These are phyloP conservation scores for Candida mattraensis DNA, from an alignment of 805 yeast species.

Conservation along the genomic window DNA sequence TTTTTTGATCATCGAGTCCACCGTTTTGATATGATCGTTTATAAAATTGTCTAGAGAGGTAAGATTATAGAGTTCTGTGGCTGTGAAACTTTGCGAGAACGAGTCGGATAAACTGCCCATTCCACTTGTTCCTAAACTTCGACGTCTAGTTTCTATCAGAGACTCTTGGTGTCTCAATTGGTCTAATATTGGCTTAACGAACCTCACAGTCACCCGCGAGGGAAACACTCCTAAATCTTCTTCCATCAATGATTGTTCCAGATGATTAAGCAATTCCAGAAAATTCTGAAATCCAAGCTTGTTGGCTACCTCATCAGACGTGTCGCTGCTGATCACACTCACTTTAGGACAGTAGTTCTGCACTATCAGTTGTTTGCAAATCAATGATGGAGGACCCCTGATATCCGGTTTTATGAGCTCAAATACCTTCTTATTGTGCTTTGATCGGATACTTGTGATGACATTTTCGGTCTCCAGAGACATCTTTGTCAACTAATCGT, in stretches of 20 bases:
- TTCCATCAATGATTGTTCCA: slow-evolving; percentile 28
- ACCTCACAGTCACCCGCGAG: slow-evolving; percentile 24
- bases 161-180: slow-evolving; percentile 26
- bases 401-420: slow-evolving; percentile 22
- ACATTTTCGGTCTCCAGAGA: slow-evolving; percentile 9
- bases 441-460: slow-evolving; percentile 21
- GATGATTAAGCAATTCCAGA: slow-evolving; percentile 26
- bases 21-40: slow-evolving; percentile 22
- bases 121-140: slow-evolving; percentile 14
- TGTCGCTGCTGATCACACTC: slow-evolving; percentile 28
- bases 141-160: slow-evolving; percentile 12
- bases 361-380: slow-evolving; percentile 29
- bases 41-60: slow-evolving; percentile 16
- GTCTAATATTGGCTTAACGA: slow-evolving; percentile 27
- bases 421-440: slow-evolving; percentile 18
- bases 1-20: slow-evolving; percentile 17
- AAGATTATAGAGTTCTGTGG: slow-evolving; percentile 26
- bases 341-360: slow-evolving; percentile 34
- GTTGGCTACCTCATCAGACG: slow-evolving; percentile 24
- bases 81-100: slow-evolving; percentile 8
- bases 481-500: no score
- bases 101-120: slow-evolving; percentile 12
- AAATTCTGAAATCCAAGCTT: slow-evolving; percentile 20
- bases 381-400: slow-evolving; percentile 30
- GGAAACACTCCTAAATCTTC: slow-evolving; percentile 21